Evolutionary conservation across 2,329 filamentous ascomycete genomes (phyloP).

Genomic region (Fusarium nurragi): DNA sequence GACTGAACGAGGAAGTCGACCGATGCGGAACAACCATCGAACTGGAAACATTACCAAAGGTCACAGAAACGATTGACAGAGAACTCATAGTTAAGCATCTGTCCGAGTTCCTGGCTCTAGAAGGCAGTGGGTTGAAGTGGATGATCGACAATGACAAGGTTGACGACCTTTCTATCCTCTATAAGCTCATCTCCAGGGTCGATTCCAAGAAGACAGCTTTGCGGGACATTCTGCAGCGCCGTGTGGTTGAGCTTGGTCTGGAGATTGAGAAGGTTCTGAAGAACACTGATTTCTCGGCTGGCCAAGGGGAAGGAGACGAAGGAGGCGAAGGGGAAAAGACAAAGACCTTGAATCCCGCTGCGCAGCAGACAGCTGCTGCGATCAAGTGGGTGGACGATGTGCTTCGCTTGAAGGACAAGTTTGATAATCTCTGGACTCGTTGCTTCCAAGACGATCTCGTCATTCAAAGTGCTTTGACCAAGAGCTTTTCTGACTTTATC

Average conservation of each 20-base stretch:
- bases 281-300: slow-evolving; percentile 63
- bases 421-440: slow-evolving; percentile 77
- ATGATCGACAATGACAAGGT: slow-evolving; percentile 93
- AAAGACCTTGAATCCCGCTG: slow-evolving; percentile 59
- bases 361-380: slow-evolving; percentile 85
- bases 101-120: slow-evolving; percentile 82
- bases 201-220: slow-evolving; percentile 78
- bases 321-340: slow-evolving; percentile 55
- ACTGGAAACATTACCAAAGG: slow-evolving; percentile 74
- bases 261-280: slow-evolving; percentile 79
- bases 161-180: slow-evolving; percentile 82
- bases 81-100: slow-evolving; percentile 83
- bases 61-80: slow-evolving; percentile 79
- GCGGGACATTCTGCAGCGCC: slow-evolving; percentile 74
- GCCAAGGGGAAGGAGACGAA: slow-evolving; percentile 56
- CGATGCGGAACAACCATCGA: slow-evolving; percentile 87
- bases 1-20: slow-evolving; percentile 82
- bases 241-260: slow-evolving; percentile 80
- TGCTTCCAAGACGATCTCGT: slow-evolving; percentile 81
- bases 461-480: slow-evolving; percentile 83
- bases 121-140: slow-evolving; percentile 81
- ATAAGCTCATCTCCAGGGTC: slow-evolving; percentile 79
- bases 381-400: slow-evolving; percentile 97
- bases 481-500: slow-evolving; percentile 92
- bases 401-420: slow-evolving; percentile 84